phyloP scores from a whole-genome alignment of 208 protist species.

The Leishmania aethiopica region DNA sequence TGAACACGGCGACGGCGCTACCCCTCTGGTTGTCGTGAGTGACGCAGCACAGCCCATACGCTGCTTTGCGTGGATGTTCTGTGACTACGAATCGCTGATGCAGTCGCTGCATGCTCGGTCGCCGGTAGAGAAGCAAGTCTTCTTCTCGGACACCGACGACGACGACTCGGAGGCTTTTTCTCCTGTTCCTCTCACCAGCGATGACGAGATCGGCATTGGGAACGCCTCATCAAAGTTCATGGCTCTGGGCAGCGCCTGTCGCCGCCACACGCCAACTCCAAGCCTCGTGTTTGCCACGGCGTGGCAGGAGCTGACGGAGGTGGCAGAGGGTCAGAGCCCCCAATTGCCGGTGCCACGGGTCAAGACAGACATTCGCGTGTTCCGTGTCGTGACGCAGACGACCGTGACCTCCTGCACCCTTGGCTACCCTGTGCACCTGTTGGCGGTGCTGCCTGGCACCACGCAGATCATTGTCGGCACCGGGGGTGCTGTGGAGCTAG shows the following conservation, averaged over 20 bases:
- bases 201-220: conserved; percentile 1
- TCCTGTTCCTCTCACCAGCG: not conserved
- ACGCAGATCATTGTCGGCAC: conserved; percentile 26
- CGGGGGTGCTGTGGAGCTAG: conserved; percentile 13
- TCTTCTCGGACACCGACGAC: conserved; percentile 6
- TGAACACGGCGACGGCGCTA: not conserved
- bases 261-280: conserved; percentile 17
- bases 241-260: not conserved
- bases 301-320: not conserved
- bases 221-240: not conserved
- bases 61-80: conserved; percentile 36
- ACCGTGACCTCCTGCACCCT: conserved; percentile 30
- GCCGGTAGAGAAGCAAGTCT: not conserved
- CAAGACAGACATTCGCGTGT: conserved; percentile 19
- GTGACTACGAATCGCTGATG: conserved; percentile 27
- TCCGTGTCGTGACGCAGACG: conserved; percentile 20
- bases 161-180: conserved; percentile 2
- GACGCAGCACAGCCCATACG: conserved; percentile 22
- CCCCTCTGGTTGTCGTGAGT: conserved; percentile 26
- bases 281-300: conserved; percentile 28
- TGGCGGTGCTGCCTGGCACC: conserved; percentile 18
- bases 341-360: not conserved
- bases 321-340: not conserved
- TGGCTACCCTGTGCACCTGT: conserved; percentile 24
- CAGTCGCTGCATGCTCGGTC: not conserved